Percentiles rank a stretch among this genome's conserved stretches.
Conservation (phyloP, 305 asterid species). For the Rubia peregrina region DNA sequence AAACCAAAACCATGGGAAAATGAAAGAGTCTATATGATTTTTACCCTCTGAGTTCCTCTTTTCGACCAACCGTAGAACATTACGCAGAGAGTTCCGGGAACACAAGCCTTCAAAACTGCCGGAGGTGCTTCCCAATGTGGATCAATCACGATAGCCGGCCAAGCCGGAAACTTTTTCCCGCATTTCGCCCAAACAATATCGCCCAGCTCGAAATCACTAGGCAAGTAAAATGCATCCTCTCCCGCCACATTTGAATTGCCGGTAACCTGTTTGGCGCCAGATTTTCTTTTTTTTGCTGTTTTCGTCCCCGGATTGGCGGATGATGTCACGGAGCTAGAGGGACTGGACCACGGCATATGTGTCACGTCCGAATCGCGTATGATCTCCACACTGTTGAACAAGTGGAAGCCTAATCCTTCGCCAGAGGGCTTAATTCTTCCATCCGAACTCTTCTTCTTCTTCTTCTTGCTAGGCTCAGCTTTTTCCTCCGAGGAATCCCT, state of each 20-base stretch:
- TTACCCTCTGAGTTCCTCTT: conserved; percentile 67
- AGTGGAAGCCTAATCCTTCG: conserved; percentile 23
- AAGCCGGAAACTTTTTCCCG: conserved; percentile 78
- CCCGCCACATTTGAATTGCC: conserved; percentile 32
- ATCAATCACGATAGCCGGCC: conserved; percentile 92
- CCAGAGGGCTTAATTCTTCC: conserved; percentile 30
- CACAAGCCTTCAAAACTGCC: conserved; percentile 60
- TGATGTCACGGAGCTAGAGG: conserved; percentile 50
- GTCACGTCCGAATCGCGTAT: conserved; percentile 23
- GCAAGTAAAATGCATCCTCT: conserved; percentile 48
- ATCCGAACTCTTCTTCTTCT: conserved; percentile 38
- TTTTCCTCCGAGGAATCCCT: conserved; percentile 19
- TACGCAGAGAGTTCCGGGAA: conserved; percentile 73
- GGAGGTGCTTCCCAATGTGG: conserved; percentile 78
- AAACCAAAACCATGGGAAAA: neutral
- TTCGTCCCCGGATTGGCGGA: neutral
- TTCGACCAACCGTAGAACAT: conserved; percentile 84
- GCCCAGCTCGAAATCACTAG: conserved; percentile 52
- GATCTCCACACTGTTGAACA: conserved; percentile 28
- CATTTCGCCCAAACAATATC: conserved; percentile 95
- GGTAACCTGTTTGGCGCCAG: conserved; percentile 22
- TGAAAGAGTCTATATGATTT: neutral
- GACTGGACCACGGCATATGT: conserved; percentile 28
- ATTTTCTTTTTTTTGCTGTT: conserved; percentile 10
- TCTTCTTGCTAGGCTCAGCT: conserved; percentile 29